Evolutionary conservation across 2,329 filamentous ascomycete species (phyloP), one percentile per base, ranked within the genome.

Genomic region (Calonectria pseudoreteaudii): DNA sequence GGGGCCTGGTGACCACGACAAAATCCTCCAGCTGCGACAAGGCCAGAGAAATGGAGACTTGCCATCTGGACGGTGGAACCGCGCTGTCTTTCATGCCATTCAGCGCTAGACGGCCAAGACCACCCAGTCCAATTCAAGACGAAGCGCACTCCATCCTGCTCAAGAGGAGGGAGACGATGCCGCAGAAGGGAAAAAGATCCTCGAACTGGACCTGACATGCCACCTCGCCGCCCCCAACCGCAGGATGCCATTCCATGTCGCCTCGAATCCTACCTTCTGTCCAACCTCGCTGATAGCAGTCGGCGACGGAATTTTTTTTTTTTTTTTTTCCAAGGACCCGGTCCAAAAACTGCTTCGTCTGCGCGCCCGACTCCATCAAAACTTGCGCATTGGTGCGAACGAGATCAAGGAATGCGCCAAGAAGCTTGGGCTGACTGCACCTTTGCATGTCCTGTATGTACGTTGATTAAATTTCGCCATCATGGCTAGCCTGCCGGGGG

Each of bases 11-110:
- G 23, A 1, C 31, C 31, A 60, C n/a, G 38, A 56, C 52, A 62
- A 62, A 62, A 62, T 62, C 56, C 56, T 62, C 34, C 56, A 41
- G 14, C 23, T 38, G 56, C 38, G 56, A 28, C 56, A 41, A 62
- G 34, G 23, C 23, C 56, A 41, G 8, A 10, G 34, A 28, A 28
- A 41, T 62, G n/a, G 56, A 38, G 56, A 23, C 23, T 23, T 41
- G 56, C 34, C 56, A 62, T 62, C 56, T 62, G 56, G 56, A 62
- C 34, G 34, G 56, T 62, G 56, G 56, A 62, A 7, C 34, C 56
- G 56, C 56, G 56, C 56, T 62, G 41, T 62, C 36, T 62, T 36
- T 41, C 36, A 62, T 41, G 34, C 56, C 56, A 20, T 62, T 62
- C 56, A 62, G 56, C 34, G 34, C 56, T 62, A 62, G 56, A 26